Percentiles rank a stretch among this genome's conserved stretches.
phyloP scores from a whole-genome alignment of 495 filamentous ascomycete species.

The Letharia lupina region DNA sequence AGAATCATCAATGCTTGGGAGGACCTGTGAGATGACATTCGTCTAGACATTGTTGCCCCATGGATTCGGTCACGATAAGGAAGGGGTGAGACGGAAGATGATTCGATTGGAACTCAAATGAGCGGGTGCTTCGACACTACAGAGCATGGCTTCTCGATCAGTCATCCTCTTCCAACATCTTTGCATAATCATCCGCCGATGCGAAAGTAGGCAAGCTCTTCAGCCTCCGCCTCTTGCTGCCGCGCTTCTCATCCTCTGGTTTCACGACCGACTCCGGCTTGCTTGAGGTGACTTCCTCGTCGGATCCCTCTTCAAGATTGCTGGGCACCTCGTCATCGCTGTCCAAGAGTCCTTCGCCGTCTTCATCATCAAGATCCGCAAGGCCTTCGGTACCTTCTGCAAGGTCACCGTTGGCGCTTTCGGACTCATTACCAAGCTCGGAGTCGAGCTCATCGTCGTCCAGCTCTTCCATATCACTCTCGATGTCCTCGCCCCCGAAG shows the following conservation, averaged over 20 bases:
- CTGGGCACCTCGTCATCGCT: constrained; percentile 49
- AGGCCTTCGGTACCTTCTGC: constrained; percentile 35
- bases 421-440: constrained; percentile 39
- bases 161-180: constrained; percentile 64
- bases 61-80: neutral
- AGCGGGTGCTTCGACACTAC: neutral
- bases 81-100: too few species aligned
- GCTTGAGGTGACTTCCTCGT: constrained; percentile 27
- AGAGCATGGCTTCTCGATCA: neutral
- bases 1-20: neutral
- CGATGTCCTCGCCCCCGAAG: constrained; percentile 40
- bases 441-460: constrained; percentile 41
- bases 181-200: constrained; percentile 85
- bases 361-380: constrained; percentile 39
- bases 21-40: neutral
- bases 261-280: constrained; percentile 26
- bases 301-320: constrained; percentile 40
- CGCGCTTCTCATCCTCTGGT: constrained; percentile 36
- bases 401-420: constrained; percentile 37
- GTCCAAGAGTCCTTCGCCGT: constrained; percentile 45
- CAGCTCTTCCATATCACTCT: constrained; percentile 36
- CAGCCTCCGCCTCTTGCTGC: constrained; percentile 68
- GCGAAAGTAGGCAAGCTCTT: constrained; percentile 88
- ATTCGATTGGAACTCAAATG: neutral
- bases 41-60: neutral